phyloP scores from a whole-genome alignment of 208 protist genomes.

The Trypanosomatidae sp. region DNA sequence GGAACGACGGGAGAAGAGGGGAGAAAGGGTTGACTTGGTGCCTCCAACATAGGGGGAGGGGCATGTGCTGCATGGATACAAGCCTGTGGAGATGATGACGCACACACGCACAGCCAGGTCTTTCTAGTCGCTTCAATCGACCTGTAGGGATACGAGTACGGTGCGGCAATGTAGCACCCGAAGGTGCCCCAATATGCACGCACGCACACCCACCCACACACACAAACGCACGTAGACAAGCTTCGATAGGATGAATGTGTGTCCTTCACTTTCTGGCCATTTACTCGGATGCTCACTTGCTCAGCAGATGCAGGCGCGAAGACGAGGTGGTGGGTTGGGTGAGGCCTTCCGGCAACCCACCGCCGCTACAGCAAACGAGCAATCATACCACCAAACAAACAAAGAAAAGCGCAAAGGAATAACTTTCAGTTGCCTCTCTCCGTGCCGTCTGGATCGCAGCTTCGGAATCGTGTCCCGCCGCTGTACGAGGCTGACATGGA shows the following conservation, averaged over 20 bases:
- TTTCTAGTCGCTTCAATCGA: not conserved
- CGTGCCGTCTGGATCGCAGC: not conserved
- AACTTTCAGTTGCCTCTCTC: not conserved
- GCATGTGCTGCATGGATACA: not conserved
- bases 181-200: not conserved
- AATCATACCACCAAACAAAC: not conserved
- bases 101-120: not conserved
- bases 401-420: constrained; percentile 14
- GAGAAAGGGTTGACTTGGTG: not conserved
- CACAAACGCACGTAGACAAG: not conserved
- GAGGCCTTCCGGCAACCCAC: not conserved
- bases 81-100: not conserved
- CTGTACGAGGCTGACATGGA: not conserved
- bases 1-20: not conserved
- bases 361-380: not conserved
- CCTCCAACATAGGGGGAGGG: not conserved
- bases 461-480: constrained; percentile 4
- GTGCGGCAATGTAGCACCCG: not conserved
- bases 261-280: not conserved
- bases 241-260: not conserved
- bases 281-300: not conserved
- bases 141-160: not conserved
- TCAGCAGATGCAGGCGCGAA: not conserved
- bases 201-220: too few species aligned
- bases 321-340: not conserved